Evolutionary conservation across 176 grass and related monocot genomes (phyloP), one percentile per base, ranked within the genome.

Genomic region (Zea luxurians): DNA sequence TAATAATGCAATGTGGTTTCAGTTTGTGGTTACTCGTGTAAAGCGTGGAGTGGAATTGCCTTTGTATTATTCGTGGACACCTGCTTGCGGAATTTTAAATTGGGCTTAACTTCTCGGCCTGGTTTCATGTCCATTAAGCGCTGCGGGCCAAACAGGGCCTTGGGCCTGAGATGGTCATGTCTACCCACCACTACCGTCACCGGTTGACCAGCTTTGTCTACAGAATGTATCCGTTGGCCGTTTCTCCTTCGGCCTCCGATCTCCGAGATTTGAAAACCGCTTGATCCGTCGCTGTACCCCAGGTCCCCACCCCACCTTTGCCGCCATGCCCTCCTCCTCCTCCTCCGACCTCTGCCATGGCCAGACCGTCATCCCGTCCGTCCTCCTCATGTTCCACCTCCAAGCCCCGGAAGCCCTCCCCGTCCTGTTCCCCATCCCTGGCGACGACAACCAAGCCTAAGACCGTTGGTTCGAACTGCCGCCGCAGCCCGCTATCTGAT

Each of bases 401-500:
- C 61, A 84, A 45, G 61, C 73, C 73, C 0, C 64, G 67, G 43
- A 78, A 79, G 60, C 27, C 37, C 21, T 78, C 67, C 67, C 85
- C 67, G n/a, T 78, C 67, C 6, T 48, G 48, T 0, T 60, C 82
- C 36, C 66, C 82, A 2, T 85, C 67, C 66, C 78, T 83, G 11
- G 67, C 66, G 44, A 85, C 87, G 44, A 78, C 83, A 60, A 73
- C 78, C 66, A 84, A 71, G 71, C 13, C 49, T 48, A 89, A 85
- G 61, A 2, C 10, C 0, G 4, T 15, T 15, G 69, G 40, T 16
- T 78, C 55, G 17, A 52, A 45, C 12, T 61, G 73, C 37, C 86
- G 81, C 67, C 87, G 88, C 57, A 91, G 91, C 79, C 88, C 90
- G 11, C 82, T 97, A 4, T 70, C 86, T 27, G 86, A 93, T 34